Percentiles rank a stretch among this genome's conserved stretches.
These are phyloP conservation scores for Globisporangium nunn DNA, from an alignment of 352 stramenopile genomes.

Conservation along the genomic window DNA sequence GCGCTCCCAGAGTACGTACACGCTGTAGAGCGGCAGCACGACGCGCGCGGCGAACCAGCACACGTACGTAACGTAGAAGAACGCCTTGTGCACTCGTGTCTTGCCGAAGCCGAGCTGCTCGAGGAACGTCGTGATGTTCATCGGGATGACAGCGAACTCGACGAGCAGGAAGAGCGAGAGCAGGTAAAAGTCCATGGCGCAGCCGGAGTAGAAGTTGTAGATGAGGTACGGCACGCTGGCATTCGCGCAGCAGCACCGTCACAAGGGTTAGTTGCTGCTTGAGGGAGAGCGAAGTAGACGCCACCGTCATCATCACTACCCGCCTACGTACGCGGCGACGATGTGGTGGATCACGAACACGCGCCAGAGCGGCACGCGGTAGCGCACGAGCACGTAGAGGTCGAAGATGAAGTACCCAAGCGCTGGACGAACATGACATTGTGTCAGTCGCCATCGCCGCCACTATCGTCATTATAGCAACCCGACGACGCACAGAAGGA, in stretches of 20 bases:
- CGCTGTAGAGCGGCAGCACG: conserved; percentile 68
- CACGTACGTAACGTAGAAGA: conserved; percentile 73
- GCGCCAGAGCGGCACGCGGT: conserved; percentile 63
- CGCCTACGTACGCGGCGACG: conserved; percentile 55
- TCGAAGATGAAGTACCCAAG: conserved; percentile 84
- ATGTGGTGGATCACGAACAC: conserved; percentile 81
- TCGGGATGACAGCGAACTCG: conserved; percentile 75
- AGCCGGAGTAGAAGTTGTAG: conserved; percentile 73
- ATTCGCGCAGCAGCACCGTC: neutral
- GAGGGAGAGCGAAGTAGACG: neutral
- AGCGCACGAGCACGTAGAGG: conserved; percentile 61
- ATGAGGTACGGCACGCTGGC: conserved; percentile 72
- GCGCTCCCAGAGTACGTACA: conserved; percentile 71
- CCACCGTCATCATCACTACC: no score
- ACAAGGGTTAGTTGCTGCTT: neutral
- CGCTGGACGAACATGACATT: conserved; percentile 21
- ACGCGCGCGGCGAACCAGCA: conserved; percentile 73
- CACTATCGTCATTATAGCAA: neutral
- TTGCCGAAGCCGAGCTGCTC: conserved; percentile 73
- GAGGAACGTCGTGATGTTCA: conserved; percentile 77
- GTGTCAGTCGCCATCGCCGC: no score
- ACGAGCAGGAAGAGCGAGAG: conserved; percentile 79
- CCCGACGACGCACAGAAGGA: conserved; percentile 48
- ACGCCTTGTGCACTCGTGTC: conserved; percentile 41
- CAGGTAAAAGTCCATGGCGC: conserved; percentile 69